These are phyloP conservation scores for Stemphylium lycopersici DNA, from an alignment of 2,329 filamentous ascomycete species.

Conservation along the genomic window DNA sequence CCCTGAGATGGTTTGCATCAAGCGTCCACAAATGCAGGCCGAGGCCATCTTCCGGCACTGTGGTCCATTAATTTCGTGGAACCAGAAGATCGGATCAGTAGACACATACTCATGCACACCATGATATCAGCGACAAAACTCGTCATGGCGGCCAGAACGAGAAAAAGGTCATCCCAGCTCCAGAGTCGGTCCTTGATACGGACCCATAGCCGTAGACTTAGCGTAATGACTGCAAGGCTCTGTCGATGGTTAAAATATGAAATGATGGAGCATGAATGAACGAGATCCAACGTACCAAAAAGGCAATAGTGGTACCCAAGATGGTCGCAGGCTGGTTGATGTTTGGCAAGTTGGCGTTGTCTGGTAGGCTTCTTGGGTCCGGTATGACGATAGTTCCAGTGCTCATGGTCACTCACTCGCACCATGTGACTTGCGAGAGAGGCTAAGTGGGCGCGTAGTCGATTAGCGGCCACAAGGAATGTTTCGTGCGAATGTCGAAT, in stretches of 20 bases:
- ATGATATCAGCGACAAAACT: conserved; percentile 35
- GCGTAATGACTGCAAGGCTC: conserved; percentile 33
- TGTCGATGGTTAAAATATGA: conserved; percentile 16
- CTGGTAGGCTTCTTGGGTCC: conserved; percentile 26
- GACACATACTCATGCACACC: conserved; percentile 40
- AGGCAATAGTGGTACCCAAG: conserved; percentile 32
- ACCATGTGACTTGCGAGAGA: neutral
- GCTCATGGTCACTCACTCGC: conserved; percentile 7
- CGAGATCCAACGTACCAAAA: conserved; percentile 33
- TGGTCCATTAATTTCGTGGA: conserved; percentile 6
- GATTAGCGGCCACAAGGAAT: neutral
- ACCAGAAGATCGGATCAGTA: neutral
- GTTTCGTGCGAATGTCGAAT: neutral
- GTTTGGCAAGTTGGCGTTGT: conserved; percentile 37
- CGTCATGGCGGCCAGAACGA: conserved; percentile 35
- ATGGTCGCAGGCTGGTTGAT: conserved; percentile 41
- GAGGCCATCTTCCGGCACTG: conserved; percentile 43
- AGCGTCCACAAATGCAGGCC: conserved; percentile 44
- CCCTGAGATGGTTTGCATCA: conserved; percentile 7
- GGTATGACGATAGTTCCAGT: neutral
- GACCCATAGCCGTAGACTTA: conserved; percentile 39
- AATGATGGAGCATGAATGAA: neutral
- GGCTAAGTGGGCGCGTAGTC: neutral
- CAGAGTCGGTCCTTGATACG: conserved; percentile 36
- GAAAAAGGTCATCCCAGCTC: conserved; percentile 47